Conservation (phyloP, 2,329 filamentous ascomycete genomes). For the Cercospora sp. region DNA sequence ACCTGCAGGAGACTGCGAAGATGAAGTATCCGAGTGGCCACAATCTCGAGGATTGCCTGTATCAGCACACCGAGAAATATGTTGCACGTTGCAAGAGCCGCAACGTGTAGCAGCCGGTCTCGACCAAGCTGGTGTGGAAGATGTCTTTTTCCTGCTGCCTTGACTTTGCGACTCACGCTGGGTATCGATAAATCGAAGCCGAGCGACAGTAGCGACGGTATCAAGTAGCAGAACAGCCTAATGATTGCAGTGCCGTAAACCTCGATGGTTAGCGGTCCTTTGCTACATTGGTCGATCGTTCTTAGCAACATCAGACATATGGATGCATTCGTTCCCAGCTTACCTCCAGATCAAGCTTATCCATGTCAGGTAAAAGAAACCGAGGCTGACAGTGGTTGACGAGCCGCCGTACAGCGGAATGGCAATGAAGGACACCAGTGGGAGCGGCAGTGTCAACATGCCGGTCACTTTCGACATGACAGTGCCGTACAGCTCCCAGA, state of each 20-base stretch:
- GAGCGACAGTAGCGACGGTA: conserved; percentile 72
- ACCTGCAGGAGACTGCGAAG: conserved; percentile 59
- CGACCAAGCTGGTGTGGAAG: conserved; percentile 49
- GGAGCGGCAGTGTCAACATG: conserved; percentile 40
- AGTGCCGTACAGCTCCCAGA: conserved; percentile 28
- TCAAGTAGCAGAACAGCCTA: conserved; percentile 67
- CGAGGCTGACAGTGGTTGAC: conserved; percentile 75
- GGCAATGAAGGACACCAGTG: conserved; percentile 63
- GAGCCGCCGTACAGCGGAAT: conserved; percentile 73
- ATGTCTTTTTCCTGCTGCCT: conserved; percentile 60
- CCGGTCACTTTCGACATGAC: conserved; percentile 34
- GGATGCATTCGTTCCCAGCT: neutral
- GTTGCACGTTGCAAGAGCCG: conserved; percentile 58
- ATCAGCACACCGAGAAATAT: conserved; percentile 53
- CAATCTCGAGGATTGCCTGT: conserved; percentile 58
- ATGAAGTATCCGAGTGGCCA: conserved; percentile 55
- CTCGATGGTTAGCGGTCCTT: conserved; percentile 73
- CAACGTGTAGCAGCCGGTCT: conserved; percentile 51
- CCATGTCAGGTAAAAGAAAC: conserved; percentile 93
- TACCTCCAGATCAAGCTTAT: conserved; percentile 67
- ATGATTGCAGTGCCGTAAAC: conserved; percentile 68
- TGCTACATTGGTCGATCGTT: conserved; percentile 47
- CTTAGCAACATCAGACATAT: neutral
- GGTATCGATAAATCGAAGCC: conserved; percentile 71
- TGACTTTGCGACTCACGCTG: conserved; percentile 66